Evolutionary conservation across 768 basidiomycete genomes (phyloP).

Genomic region (Stropharia rugosoannulata): DNA sequence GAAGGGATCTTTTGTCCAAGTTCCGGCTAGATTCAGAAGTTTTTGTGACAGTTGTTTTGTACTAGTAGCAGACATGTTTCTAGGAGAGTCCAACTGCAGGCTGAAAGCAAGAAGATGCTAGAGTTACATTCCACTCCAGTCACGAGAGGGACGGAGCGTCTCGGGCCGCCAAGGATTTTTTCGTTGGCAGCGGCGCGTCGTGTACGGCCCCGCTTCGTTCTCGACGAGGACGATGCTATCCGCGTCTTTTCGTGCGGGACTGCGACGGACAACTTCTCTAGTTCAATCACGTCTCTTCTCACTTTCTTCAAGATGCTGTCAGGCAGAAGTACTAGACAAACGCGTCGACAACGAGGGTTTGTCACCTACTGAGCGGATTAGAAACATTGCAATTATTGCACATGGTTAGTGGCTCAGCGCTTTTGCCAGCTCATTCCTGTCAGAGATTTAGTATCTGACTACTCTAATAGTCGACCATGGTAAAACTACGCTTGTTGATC

Average conservation of each 20-base stretch:
- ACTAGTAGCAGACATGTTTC: background rate
- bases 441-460: slow-evolving; percentile 5
- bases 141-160: too few species aligned
- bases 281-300: slow-evolving; percentile 7
- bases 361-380: slow-evolving; percentile 36
- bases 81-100: background rate
- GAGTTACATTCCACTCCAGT: too few species aligned
- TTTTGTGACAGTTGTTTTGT: slow-evolving; percentile 39
- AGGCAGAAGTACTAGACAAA: slow-evolving; percentile 20
- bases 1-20: slow-evolving; percentile 75
- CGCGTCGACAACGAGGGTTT: slow-evolving; percentile 19
- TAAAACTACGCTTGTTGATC: slow-evolving; percentile 53
- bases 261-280: slow-evolving; percentile 2
- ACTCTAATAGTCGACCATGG: slow-evolving; percentile 45
- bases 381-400: slow-evolving; percentile 51
- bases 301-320: slow-evolving; percentile 5
- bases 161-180: too few species aligned
- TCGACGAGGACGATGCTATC: slow-evolving; percentile 9
- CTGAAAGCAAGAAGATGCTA: too few species aligned
- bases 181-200: too few species aligned
- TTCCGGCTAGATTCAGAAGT: slow-evolving; percentile 52
- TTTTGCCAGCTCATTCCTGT: slow-evolving; percentile 1
- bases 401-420: slow-evolving; percentile 36
- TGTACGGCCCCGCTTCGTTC: background rate
- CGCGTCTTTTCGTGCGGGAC: slow-evolving; percentile 6